Evolutionary conservation across 371 early-diverging fungal species (phyloP), one percentile per base, ranked within the genome.

Genomic region (Phascolomyces articulosus): DNA sequence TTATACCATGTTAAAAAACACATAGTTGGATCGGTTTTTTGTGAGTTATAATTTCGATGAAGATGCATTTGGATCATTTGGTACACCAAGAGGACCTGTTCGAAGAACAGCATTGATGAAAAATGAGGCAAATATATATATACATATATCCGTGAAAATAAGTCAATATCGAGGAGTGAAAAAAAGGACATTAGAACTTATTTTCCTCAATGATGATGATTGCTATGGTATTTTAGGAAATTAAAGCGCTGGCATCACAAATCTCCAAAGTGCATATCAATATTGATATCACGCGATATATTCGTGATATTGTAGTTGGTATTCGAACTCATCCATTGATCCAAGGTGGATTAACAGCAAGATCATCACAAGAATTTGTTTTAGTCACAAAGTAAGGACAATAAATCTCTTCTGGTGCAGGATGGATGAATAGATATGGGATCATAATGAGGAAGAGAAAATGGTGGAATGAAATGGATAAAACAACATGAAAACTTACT

Each of bases 281-380:
- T 62, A 85, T 82, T 57, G 88, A 88, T 47, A 83, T 88, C 55
- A 80, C 76, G 28, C 64, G 87, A 3, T 88, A 87, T 49, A 83
- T 88, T 34, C 72, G 88, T 16, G 88, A 88, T 70, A 83, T 88
- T 49, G 80, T 88, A 2, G 87, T 88, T 9, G 87, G 83, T 13
- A 66, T 88, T 23, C 80, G 88, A 11, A 86, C 86, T 7, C 88
- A 88, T 64, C 85, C 85, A 7, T 64, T 77, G 24, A 80, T 88
- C 9, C 80, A 79, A 53, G 84, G 87, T 27, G 88, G 88, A 0
- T 34, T 88, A 26, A 88, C 88, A n/a, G 78, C 88, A 9, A 68
- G 87, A 34, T 76, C 87, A 28, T 85, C 85, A 3, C 75, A 82
- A 51, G 88, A 88, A 60, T 68, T 88, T 8, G 82, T 84, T 38